These are phyloP conservation scores for Sporobolomyces roseus DNA, from an alignment of 768 basidiomycete genomes.

Conservation along the genomic window DNA sequence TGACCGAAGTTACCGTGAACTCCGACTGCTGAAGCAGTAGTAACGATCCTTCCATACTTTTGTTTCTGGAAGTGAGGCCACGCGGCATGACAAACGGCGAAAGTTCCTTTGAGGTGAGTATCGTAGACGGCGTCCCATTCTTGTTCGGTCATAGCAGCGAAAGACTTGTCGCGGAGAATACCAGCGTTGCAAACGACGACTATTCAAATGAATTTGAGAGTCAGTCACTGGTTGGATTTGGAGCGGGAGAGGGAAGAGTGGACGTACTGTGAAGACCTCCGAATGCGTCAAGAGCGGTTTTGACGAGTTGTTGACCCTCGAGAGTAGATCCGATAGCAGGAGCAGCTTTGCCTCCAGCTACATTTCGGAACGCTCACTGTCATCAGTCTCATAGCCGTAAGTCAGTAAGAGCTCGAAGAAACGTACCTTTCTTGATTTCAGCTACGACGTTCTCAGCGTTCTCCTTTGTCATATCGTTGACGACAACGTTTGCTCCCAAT, in stretches of 20 bases:
- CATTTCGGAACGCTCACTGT: too few species aligned
- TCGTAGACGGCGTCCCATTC: constrained; percentile 92
- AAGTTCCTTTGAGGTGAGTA: constrained; percentile 81
- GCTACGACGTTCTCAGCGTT: constrained; percentile 76
- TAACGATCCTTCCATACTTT: constrained; percentile 90
- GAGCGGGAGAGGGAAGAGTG: constrained; percentile 58
- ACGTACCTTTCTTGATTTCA: constrained; percentile 73
- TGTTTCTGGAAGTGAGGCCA: constrained; percentile 98
- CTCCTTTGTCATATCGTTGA: constrained; percentile 89
- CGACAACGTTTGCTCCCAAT: constrained; percentile 92
- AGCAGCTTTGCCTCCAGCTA: constrained; percentile 84
- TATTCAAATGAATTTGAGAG: neutral
- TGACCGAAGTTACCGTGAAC: constrained; percentile 74
- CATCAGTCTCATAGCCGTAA: too few species aligned
- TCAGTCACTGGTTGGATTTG: neutral
- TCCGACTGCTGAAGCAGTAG: constrained; percentile 87
- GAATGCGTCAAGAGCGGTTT: constrained; percentile 77
- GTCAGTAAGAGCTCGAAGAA: neutral
- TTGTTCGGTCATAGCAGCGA: constrained; percentile 77
- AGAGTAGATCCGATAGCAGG: constrained; percentile 82
- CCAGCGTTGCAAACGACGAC: constrained; percentile 65
- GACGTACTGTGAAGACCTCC: constrained; percentile 76
- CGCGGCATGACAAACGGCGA: constrained; percentile 79
- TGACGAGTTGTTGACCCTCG: constrained; percentile 84
- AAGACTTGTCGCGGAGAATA: constrained; percentile 87